phyloP scores from a whole-genome alignment of 2,329 filamentous ascomycete genomes.

The Tolypocladium endophyticum region DNA sequence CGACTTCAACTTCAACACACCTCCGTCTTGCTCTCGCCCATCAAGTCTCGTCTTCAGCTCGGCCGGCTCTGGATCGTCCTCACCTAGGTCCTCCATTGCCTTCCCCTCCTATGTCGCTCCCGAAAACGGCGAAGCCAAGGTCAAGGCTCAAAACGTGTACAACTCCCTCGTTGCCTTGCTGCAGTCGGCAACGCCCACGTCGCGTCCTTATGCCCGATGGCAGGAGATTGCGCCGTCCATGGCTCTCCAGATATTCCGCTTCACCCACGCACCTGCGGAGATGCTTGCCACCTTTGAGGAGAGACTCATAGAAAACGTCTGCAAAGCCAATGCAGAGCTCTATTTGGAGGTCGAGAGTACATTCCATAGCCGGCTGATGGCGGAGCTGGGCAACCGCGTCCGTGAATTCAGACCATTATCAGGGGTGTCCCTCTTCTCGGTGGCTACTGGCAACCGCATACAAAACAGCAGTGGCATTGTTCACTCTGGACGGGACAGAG shows the following conservation, averaged over 20 bases:
- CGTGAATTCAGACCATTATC: slow-evolving; percentile 42
- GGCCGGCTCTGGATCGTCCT: slow-evolving; percentile 37
- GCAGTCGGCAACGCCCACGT: slow-evolving; percentile 35
- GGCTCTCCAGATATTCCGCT: slow-evolving; percentile 49
- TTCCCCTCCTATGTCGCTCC: slow-evolving; percentile 26
- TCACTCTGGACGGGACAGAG: slow-evolving; percentile 19
- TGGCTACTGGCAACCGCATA: slow-evolving; percentile 41
- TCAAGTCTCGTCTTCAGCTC: slow-evolving; percentile 41
- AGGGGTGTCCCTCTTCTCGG: slow-evolving; percentile 42
- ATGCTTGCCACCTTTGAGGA: slow-evolving; percentile 38
- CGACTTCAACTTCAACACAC: slow-evolving; percentile 39
- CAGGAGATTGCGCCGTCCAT: slow-evolving; percentile 40
- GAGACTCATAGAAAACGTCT: slow-evolving; percentile 34
- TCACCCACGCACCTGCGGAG: slow-evolving; percentile 37
- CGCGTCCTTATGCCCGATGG: slow-evolving; percentile 37
- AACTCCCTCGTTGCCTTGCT: slow-evolving; percentile 43
- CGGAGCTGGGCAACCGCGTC: slow-evolving; percentile 37
- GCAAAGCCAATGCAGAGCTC: slow-evolving; percentile 28
- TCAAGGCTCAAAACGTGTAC: slow-evolving; percentile 38
- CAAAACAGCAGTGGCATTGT: slow-evolving; percentile 24
- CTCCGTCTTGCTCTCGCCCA: slow-evolving; percentile 33
- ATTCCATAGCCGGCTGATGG: slow-evolving; percentile 38
- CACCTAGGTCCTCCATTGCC: slow-evolving; percentile 36
- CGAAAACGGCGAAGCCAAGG: slow-evolving; percentile 28
- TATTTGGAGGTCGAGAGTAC: slow-evolving; percentile 38